A percentile compares a stretch with the other conserved stretches of the same genome.
phyloP scores from a whole-genome alignment of 1,139 yeast genomes.

The Suhomyces panamericanus region DNA sequence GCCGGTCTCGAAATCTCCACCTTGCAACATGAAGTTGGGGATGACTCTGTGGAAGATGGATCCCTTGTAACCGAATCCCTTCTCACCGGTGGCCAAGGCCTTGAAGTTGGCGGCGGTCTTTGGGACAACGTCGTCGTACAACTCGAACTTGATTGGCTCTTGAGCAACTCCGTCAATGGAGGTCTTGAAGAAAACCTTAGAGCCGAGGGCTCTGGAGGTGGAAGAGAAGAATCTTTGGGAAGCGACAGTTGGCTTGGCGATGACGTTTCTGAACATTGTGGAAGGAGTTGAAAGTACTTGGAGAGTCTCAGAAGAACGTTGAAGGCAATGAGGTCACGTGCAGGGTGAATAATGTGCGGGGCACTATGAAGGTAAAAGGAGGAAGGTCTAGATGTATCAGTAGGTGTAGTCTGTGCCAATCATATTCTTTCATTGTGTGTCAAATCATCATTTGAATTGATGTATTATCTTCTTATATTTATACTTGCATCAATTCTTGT shows the following conservation, averaged over 20 bases:
- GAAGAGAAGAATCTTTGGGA: conserved; percentile 34
- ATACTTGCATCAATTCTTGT: too few relatives aligned
- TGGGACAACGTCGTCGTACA: conserved; percentile 93
- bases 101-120: conserved; percentile 98
- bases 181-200: conserved; percentile 38
- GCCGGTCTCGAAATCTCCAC: conserved; percentile 45
- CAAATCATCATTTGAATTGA: too few relatives aligned
- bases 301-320: not conserved
- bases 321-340: not conserved
- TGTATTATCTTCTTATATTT: too few relatives aligned
- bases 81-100: conserved; percentile 95
- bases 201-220: conserved; percentile 31
- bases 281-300: not conserved
- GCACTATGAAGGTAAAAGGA: not conserved
- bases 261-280: conserved; percentile 17
- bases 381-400: too few relatives aligned
- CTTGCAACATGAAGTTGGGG: conserved; percentile 47
- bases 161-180: conserved; percentile 37
- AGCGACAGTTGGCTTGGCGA: conserved; percentile 15
- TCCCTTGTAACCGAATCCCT: conserved; percentile 90
- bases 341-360: not conserved
- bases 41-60: conserved; percentile 56
- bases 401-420: too few relatives aligned
- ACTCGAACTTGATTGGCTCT: conserved; percentile 38
- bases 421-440: too few relatives aligned